Evolutionary conservation across 805 yeast species (phyloP).

Genomic region (Sungouiella thailandica): DNA sequence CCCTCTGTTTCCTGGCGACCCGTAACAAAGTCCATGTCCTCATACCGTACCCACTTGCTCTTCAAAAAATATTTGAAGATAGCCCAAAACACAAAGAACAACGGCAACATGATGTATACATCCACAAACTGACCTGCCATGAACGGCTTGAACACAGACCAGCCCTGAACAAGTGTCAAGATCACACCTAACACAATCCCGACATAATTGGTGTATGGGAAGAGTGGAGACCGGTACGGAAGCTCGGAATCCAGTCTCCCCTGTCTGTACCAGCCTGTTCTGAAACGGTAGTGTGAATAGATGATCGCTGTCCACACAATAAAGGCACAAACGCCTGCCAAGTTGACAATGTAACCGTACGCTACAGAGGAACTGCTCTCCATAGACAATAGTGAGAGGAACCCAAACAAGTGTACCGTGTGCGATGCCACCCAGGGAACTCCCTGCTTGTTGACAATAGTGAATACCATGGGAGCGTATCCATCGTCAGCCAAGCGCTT

Average conservation of each 20-base stretch:
- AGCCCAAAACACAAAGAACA: slow-evolving; percentile 5
- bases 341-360: slow-evolving; percentile 68
- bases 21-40: slow-evolving; percentile 5
- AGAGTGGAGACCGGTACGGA: slow-evolving; percentile 69
- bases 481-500: slow-evolving; percentile 57
- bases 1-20: slow-evolving; percentile 5
- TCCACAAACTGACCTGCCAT: slow-evolving; percentile 17
- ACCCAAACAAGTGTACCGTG: slow-evolving; percentile 66
- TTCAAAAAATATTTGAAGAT: slow-evolving; percentile 3
- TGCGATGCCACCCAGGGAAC: slow-evolving; percentile 1
- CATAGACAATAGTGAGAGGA: slow-evolving; percentile 48
- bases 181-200: slow-evolving; percentile 49
- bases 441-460: slow-evolving; percentile 37
- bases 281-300: slow-evolving; percentile 63
- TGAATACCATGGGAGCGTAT: slow-evolving; percentile 52
- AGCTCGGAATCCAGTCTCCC: slow-evolving; percentile 66
- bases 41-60: slow-evolving; percentile 3
- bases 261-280: slow-evolving; percentile 49
- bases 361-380: slow-evolving; percentile 51
- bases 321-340: slow-evolving; percentile 73
- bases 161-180: slow-evolving; percentile 65
- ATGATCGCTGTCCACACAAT: slow-evolving; percentile 69
- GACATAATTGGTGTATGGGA: slow-evolving; percentile 64
- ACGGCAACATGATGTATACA: slow-evolving; percentile 15
- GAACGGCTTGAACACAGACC: slow-evolving; percentile 26